Evolutionary conservation across 2,329 filamentous ascomycete genomes (phyloP), one percentile per base, ranked within the genome.

Genomic region (Neonectria magnoliae): DNA sequence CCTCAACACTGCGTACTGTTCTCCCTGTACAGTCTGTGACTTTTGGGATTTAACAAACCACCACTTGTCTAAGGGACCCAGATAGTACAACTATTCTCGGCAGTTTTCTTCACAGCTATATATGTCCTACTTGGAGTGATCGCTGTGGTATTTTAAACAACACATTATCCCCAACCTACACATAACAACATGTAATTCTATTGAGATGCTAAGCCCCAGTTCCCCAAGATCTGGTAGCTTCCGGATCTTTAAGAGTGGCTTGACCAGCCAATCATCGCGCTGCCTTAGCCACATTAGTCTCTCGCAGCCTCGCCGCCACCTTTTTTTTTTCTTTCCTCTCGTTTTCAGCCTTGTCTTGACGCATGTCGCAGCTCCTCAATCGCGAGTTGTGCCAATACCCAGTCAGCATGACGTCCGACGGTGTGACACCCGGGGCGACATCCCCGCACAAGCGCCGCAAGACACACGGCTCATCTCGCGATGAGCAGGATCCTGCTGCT

Each of bases 391-490:
- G 31, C 27, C 8, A 10, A 36, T 16, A 22, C 18, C 20, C 11
- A 33, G 42, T 27, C 29, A 57, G 65, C 56, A 81, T 80, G 79
- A 71, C 73, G 52, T 72, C 73, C 18, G 70, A 71, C 42, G 69
- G 74, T 42, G 72, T 10, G 9, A 10, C 76, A 20, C 66, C 69
- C 10, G 69, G 63, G n/a, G 62, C 67, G 22, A 71, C 74, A 25
- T 73, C 76, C 44, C 70, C 71, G 14, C 68, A 63, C 27, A 81
- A 81, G 68, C 74, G 78, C 53, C 77, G 73, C 51, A 78, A 74
- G 67, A 79, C 77, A 4, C 66, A 70, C 29, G 71, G 75, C 51
- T 67, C 68, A 57, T 70, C 74, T 8, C 66, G 67, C 41, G 72
- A 65, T 48, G 70, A 71, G 29, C 62, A 52, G 33, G 59, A 68